Percentiles rank a stretch among this genome's conserved stretches.
phyloP scores from a whole-genome alignment of 148 eudicot genomes.

The Fagopyrum homotropicum region DNA sequence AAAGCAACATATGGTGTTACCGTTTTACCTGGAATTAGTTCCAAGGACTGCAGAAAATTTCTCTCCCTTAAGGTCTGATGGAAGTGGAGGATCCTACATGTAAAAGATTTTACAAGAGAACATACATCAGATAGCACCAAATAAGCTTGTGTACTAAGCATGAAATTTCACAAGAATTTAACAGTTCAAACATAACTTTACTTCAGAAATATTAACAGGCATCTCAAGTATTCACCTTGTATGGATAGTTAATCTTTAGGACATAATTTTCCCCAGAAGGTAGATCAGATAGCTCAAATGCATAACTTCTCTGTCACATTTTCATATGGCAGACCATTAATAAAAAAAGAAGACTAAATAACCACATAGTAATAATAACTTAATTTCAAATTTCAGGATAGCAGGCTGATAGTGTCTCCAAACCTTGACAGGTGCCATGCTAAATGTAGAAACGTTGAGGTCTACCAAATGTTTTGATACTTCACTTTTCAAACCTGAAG shows the following conservation, averaged over 20 bases:
- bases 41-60: slow-evolving; percentile 77
- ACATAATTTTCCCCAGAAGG: slow-evolving; percentile 71
- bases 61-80: slow-evolving; percentile 79
- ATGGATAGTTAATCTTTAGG: slow-evolving; percentile 82
- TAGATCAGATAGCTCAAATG: slow-evolving; percentile 85
- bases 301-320: slow-evolving; percentile 68
- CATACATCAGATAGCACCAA: neutral
- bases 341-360: neutral
- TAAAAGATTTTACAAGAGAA: neutral
- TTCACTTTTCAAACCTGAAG: slow-evolving; percentile 72
- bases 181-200: neutral
- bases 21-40: slow-evolving; percentile 70
- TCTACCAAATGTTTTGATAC: slow-evolving; percentile 47
- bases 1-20: neutral
- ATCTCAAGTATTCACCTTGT: slow-evolving; percentile 43
- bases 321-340: neutral
- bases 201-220: neutral
- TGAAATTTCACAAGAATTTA: neutral
- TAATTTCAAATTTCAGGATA: neutral
- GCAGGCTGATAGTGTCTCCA: slow-evolving; percentile 15
- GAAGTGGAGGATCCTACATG: slow-evolving; percentile 71
- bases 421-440: slow-evolving; percentile 96
- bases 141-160: neutral
- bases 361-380: neutral
- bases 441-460: slow-evolving; percentile 68